A percentile compares a stretch with the other conserved stretches of the same genome.
phyloP scores from a whole-genome alignment of 192 early-diverging fungal genomes.

The Coemansia sp. region DNA sequence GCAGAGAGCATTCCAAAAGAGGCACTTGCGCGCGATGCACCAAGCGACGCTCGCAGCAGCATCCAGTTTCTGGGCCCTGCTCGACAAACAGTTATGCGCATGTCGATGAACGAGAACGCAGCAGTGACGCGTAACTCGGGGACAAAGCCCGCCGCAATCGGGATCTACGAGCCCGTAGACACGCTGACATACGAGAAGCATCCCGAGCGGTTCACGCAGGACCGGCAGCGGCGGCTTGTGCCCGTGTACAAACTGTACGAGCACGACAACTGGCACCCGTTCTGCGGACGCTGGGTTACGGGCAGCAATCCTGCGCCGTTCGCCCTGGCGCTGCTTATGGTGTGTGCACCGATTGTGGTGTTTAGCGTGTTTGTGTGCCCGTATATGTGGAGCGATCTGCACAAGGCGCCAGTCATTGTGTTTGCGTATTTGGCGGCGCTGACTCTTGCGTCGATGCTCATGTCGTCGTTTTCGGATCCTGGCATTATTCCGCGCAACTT shows the following conservation, averaged over 20 bases:
- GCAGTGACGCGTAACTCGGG: slow-evolving; percentile 15
- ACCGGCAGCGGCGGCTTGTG: slow-evolving; percentile 39
- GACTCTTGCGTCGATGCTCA: slow-evolving; percentile 67
- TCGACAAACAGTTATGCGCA: slow-evolving; percentile 38
- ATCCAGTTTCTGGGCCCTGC: slow-evolving; percentile 52
- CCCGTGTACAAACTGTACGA: slow-evolving; percentile 52
- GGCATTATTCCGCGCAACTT: slow-evolving; percentile 74
- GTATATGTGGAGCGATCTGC: slow-evolving; percentile 62
- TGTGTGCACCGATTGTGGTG: slow-evolving; percentile 60
- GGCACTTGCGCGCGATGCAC: slow-evolving; percentile 10
- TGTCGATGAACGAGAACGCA: slow-evolving; percentile 42
- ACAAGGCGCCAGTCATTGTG: slow-evolving; percentile 64
- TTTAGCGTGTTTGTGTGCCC: slow-evolving; percentile 68
- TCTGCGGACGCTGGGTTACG: slow-evolving; percentile 65
- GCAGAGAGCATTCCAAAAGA: background rate
- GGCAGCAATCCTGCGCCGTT: slow-evolving; percentile 66
- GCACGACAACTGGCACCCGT: slow-evolving; percentile 61
- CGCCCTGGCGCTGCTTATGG: slow-evolving; percentile 56
- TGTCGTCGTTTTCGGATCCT: slow-evolving; percentile 75
- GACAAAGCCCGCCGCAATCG: slow-evolving; percentile 24
- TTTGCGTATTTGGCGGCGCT: slow-evolving; percentile 67
- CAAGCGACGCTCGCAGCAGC: slow-evolving; percentile 19
- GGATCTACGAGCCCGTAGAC: slow-evolving; percentile 41
- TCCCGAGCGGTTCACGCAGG: slow-evolving; percentile 39
- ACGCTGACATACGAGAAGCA: slow-evolving; percentile 23